A percentile compares a stretch with the other conserved stretches of the same genome.
phyloP scores from a whole-genome alignment of 176 grass and related monocot genomes.

The Lolium rigidum region DNA sequence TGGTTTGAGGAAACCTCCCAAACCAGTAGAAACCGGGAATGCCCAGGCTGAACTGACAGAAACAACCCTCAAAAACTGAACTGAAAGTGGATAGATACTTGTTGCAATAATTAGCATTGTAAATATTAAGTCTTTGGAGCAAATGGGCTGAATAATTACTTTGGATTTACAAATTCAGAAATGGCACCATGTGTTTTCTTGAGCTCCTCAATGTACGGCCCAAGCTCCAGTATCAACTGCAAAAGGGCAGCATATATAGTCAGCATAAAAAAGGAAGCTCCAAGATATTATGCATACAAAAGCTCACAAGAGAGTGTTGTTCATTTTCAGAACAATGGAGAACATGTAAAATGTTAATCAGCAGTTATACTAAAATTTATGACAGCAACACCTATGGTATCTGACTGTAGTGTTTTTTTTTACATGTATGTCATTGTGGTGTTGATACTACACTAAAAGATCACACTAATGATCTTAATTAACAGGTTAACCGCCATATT shows the following conservation, averaged over 20 bases:
- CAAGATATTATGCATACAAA: conserved; percentile 1
- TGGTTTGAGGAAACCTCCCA: too few species aligned
- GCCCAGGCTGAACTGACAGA: neutral
- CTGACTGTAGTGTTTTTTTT: too few species aligned
- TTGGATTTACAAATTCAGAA: conserved; percentile 92
- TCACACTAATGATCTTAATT: too few species aligned
- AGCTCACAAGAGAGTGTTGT: neutral
- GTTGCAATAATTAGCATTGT: neutral
- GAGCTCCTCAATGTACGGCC: conserved; percentile 82
- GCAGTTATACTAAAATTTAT: neutral
- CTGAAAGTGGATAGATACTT: neutral
- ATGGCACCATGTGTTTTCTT: conserved; percentile 82
- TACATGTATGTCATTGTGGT: too few species aligned
- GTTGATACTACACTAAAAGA: neutral
- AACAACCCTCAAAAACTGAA: neutral
- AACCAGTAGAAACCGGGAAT: too few species aligned
- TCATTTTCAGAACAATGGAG: neutral
- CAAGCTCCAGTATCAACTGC: conserved; percentile 90
- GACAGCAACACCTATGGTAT: neutral
- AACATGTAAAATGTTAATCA: neutral
- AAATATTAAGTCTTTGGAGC: neutral
- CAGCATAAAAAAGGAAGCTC: neutral
- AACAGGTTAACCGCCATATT: too few species aligned
- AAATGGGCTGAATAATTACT: conserved; percentile 60
- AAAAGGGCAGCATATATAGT: conserved; percentile 28